A percentile compares a stretch with the other conserved stretches of the same genome.
Conservation (phyloP, 75 land plant genomes). For the Sequoia sempervirens region DNA sequence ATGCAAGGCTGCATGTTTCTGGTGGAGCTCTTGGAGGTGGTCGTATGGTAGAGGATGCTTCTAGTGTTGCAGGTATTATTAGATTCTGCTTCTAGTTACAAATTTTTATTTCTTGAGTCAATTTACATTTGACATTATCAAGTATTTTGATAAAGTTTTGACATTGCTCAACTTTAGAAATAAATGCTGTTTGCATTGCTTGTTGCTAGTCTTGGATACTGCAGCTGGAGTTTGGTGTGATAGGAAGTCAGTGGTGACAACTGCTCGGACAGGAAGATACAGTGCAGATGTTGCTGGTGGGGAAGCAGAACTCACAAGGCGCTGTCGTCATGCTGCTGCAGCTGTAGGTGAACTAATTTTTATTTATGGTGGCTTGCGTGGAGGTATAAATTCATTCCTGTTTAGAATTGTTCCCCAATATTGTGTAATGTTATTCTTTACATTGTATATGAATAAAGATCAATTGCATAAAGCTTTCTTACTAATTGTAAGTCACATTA, state of each 20-base stretch:
- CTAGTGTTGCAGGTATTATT: constrained; percentile 44
- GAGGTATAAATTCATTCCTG: constrained; percentile 21
- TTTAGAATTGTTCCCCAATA: neutral
- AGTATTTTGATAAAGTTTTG: neutral
- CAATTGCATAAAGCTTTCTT: no score
- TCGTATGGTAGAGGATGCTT: constrained; percentile 53
- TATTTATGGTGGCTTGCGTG: constrained; percentile 51
- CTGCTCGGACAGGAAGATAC: constrained; percentile 41
- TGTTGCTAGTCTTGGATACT: constrained; percentile 41
- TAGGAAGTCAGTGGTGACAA: constrained; percentile 42
- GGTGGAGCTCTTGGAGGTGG: constrained; percentile 63
- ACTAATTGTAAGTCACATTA: no score
- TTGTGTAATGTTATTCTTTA: neutral
- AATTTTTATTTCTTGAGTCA: neutral
- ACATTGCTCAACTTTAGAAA: no score
- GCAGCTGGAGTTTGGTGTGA: constrained; percentile 64
- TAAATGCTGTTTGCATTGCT: constrained; percentile 2
- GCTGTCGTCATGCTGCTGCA: constrained; percentile 59
- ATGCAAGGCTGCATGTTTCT: constrained; percentile 55
- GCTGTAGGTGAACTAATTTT: constrained; percentile 47
- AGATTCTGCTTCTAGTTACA: neutral
- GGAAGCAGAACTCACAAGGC: constrained; percentile 52
- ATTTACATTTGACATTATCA: neutral
- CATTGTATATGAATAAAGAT: no score
- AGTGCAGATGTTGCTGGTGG: constrained; percentile 52